These are phyloP conservation scores for Saccharum hybrid DNA, from an alignment of 202 grass and related monocot species.

Conservation along the genomic window DNA sequence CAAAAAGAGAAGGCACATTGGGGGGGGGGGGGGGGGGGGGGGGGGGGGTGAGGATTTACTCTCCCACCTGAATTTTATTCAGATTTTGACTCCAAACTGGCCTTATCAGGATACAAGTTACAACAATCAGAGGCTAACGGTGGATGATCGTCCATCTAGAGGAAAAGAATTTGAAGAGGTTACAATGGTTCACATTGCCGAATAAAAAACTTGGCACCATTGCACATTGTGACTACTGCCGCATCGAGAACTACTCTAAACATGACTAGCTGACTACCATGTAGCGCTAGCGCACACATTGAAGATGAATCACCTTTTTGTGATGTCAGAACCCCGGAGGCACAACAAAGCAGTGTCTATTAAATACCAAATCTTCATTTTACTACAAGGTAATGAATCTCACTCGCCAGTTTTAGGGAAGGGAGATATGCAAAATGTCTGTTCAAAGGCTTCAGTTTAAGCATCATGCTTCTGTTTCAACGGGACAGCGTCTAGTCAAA, in stretches of 20 bases:
- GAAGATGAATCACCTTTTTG: neutral
- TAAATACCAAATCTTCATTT: neutral
- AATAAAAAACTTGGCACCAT: too few relatives aligned
- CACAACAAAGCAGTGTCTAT: neutral
- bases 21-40: too few relatives aligned
- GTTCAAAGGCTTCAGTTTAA: conserved; percentile 16
- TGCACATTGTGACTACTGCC: neutral
- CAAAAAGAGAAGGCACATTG: neutral
- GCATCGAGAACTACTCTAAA: neutral
- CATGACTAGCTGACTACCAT: neutral
- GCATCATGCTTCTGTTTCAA: conserved; percentile 21
- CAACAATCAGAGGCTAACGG: too few relatives aligned
- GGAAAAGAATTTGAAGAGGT: too few relatives aligned
- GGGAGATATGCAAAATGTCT: conserved; percentile 2
- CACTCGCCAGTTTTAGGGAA: neutral
- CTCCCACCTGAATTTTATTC: too few relatives aligned
- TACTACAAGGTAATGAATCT: neutral
- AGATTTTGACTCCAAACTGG: too few relatives aligned
- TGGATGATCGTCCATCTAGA: too few relatives aligned
- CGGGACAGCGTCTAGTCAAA: conserved; percentile 18
- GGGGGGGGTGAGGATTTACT: too few relatives aligned
- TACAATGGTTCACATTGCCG: too few relatives aligned
- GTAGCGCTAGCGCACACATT: neutral
- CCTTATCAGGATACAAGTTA: too few relatives aligned
- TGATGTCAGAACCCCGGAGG: neutral